These are phyloP conservation scores for Protomyces inundatus DNA, from an alignment of 1,139 yeast genomes.

Conservation along the genomic window DNA sequence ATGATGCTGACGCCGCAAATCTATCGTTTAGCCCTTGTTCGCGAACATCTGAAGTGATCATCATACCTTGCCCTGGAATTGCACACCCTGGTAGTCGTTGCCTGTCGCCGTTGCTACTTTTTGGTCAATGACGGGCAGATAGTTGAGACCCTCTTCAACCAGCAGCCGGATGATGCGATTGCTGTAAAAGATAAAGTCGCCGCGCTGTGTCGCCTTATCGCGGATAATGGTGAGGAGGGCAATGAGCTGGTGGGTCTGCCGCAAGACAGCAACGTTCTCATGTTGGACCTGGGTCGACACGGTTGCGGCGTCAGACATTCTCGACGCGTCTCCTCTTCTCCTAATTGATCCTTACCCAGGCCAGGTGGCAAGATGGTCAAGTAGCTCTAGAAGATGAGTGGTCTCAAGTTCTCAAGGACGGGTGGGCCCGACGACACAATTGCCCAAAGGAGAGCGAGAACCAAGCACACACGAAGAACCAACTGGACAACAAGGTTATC, in stretches of 20 bases:
- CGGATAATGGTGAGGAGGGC: slow-evolving; percentile 89
- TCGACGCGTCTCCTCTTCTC: background rate
- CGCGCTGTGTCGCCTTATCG: slow-evolving; percentile 64
- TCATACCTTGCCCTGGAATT: slow-evolving; percentile 64
- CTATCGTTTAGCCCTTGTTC: slow-evolving; percentile 23
- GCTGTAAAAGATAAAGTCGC: slow-evolving; percentile 85
- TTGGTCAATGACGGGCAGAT: slow-evolving; percentile 70
- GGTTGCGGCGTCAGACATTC: slow-evolving; percentile 7
- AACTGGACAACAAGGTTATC: no score
- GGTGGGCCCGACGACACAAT: no score
- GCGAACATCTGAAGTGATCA: background rate
- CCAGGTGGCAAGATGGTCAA: background rate
- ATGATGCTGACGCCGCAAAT: slow-evolving; percentile 97
- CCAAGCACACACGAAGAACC: no score
- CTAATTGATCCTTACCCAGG: background rate
- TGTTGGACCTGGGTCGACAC: slow-evolving; percentile 11
- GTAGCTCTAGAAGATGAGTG: background rate
- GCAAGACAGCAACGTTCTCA: slow-evolving; percentile 55
- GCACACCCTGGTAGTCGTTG: slow-evolving; percentile 67
- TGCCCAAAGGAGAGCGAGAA: no score
- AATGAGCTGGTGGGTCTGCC: slow-evolving; percentile 81
- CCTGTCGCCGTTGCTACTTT: slow-evolving; percentile 59
- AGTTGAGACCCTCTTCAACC: slow-evolving; percentile 87
- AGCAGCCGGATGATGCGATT: slow-evolving; percentile 87
- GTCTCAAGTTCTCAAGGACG: no score